Base-by-base conservation (phyloP, 257 asterid genomes). In the Petunia secreta region DNA sequence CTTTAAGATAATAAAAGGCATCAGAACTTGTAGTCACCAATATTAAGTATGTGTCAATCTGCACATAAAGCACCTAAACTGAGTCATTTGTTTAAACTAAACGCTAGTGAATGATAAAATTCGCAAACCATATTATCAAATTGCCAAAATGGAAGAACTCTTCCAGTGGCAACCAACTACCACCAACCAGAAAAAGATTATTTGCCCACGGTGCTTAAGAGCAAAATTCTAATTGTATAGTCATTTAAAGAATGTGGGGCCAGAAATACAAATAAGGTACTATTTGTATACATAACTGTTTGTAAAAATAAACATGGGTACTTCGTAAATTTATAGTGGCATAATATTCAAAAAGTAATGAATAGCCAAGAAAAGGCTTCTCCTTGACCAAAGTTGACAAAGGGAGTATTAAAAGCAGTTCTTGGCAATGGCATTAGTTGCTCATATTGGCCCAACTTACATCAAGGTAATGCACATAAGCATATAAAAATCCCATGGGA, bases 391-490 rank as follows among this genome's bases (percentile, higher is more conserved):
- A 57, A 57, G 36, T 50, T 57, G 63, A 25, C 63, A 57, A 15
- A 57, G 63, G 36, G 63, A 15, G 63, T n/a, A n/a, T n/a, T 16
- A 6, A n/a, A 36, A 57, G 63, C n/a, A 9, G 63, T 57, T 57
- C 25, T 57, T 15, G 37, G 6, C n/a, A 57, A 15, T 15, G 37
- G 6, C n/a, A 57, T 57, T n/a, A 57, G 63, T 57, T n/a, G 63
- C 25, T n/a, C 36, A n/a, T 3, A 5, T 57, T 15, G 25, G 63
- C 63, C 54, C 38, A 57, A 84, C 99, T 93, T 89, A 95, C 99
- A 85, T 95, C 99, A 88, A 95, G 87, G 82, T 89, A 95, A 88
- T 95, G 99, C 85, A 95, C 99, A 82, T 95, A 95, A 52, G 97
- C 97, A 91, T 93, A 89, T 34, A 93, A 95, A 88, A 93, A 93